phyloP scores from a whole-genome alignment of 2,329 filamentous ascomycete genomes.

The Colletotrichum camelliae region DNA sequence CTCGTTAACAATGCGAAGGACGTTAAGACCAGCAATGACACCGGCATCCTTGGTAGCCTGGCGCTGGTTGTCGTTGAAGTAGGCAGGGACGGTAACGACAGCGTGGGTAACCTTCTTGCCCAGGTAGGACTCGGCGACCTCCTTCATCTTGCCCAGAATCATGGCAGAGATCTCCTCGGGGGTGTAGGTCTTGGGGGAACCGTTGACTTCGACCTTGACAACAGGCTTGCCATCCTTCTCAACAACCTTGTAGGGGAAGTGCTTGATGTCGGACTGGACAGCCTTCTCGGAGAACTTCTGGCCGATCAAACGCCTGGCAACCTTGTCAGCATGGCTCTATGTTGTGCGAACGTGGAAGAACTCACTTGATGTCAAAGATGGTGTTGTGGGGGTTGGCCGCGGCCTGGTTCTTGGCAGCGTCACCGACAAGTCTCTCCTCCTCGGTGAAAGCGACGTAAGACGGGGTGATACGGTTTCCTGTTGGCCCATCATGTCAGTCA shows the following conservation, averaged over 20 bases:
- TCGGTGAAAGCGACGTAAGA: slow-evolving; percentile 97
- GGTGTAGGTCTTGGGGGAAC: slow-evolving; percentile 73
- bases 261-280: slow-evolving; percentile 92
- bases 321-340: slow-evolving; percentile 23
- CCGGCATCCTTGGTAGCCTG: slow-evolving; percentile 97
- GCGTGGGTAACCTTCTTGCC: slow-evolving; percentile 86
- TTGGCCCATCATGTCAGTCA: background rate
- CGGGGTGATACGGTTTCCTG: slow-evolving; percentile 90
- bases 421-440: slow-evolving; percentile 94
- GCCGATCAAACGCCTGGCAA: slow-evolving; percentile 76
- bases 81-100: slow-evolving; percentile 93
- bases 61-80: slow-evolving; percentile 98
- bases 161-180: slow-evolving; percentile 83
- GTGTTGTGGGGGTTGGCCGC: slow-evolving; percentile 79
- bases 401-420: slow-evolving; percentile 96
- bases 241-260: slow-evolving; percentile 96
- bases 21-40: slow-evolving; percentile 89
- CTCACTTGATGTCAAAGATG: slow-evolving; percentile 85
- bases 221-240: slow-evolving; percentile 90
- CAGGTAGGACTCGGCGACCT: slow-evolving; percentile 79
- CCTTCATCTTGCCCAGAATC: slow-evolving; percentile 86
- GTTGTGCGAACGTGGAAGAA: background rate
- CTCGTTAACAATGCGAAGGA: slow-evolving; percentile 96
- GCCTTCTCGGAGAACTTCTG: slow-evolving; percentile 85
- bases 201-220: slow-evolving; percentile 75